These are phyloP conservation scores for Raphanus raphanistrum DNA, from an alignment of 345 rosid genomes.

Conservation along the genomic window DNA sequence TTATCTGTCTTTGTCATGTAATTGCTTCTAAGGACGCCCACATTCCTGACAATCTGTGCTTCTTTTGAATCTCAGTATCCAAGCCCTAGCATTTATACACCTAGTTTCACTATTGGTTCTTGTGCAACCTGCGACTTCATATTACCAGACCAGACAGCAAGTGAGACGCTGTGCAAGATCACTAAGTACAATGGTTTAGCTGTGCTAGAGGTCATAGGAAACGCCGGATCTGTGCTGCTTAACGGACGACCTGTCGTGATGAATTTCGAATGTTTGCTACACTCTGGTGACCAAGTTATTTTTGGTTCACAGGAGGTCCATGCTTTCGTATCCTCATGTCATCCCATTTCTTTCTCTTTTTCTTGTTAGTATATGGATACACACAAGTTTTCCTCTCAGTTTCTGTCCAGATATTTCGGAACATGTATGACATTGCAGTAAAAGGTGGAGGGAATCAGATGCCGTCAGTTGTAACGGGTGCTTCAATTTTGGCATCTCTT, in stretches of 20 bases:
- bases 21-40: too few species aligned
- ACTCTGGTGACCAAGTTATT: conserved; percentile 78
- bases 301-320: conserved; percentile 74
- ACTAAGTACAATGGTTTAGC: conserved; percentile 50
- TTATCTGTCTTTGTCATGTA: too few species aligned
- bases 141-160: conserved; percentile 52
- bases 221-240: conserved; percentile 65
- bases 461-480: conserved; percentile 55
- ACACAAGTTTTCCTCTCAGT: not conserved
- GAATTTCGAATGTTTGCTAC: conserved; percentile 44
- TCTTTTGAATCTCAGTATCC: conserved; percentile 55
- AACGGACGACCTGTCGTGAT: conserved; percentile 59
- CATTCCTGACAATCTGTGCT: not conserved
- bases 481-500: conserved; percentile 53
- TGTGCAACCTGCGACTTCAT: conserved; percentile 50
- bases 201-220: conserved; percentile 65
- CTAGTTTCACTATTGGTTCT: conserved; percentile 64
- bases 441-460: conserved; percentile 56
- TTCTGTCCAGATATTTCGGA: too few species aligned
- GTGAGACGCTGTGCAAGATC: conserved; percentile 61
- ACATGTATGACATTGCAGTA: not conserved
- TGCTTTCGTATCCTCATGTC: conserved; percentile 81
- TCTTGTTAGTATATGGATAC: not conserved
- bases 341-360: not conserved
- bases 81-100: conserved; percentile 43